These are phyloP conservation scores for Curvularia sp. DNA, from an alignment of 2,329 filamentous ascomycete species.

Conservation along the genomic window DNA sequence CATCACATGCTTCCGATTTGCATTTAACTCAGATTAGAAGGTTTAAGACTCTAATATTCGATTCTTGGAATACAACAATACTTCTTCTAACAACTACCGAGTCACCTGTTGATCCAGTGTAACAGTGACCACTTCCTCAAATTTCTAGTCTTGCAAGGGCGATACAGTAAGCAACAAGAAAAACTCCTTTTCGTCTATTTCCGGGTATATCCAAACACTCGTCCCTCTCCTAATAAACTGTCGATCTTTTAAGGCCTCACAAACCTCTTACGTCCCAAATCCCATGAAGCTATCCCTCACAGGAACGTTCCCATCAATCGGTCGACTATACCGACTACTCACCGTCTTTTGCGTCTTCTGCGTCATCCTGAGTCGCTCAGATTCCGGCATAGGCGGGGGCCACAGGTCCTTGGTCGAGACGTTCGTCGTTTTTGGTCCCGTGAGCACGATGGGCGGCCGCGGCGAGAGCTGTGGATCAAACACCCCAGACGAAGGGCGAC, in stretches of 20 bases:
- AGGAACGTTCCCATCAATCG: constrained; percentile 14
- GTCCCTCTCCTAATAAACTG: not conserved
- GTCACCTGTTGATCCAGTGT: too few relatives aligned
- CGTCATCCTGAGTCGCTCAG: not conserved
- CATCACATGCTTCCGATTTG: too few relatives aligned
- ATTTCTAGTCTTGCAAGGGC: not conserved
- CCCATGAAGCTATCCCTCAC: constrained; percentile 17
- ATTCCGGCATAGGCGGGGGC: constrained; percentile 19
- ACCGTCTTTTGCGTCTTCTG: constrained; percentile 3
- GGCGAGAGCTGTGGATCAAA: constrained; percentile 15
- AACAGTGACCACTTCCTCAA: too few relatives aligned
- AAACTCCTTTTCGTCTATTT: not conserved
- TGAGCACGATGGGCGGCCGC: constrained; percentile 2
- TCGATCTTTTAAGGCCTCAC: not conserved
- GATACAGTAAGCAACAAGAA: not conserved
- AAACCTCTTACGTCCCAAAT: not conserved
- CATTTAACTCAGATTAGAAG: too few relatives aligned
- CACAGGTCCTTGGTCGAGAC: constrained; percentile 23
- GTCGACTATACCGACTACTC: constrained; percentile 11
- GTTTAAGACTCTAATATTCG: too few relatives aligned
- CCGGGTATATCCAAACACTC: not conserved
- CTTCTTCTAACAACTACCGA: too few relatives aligned
- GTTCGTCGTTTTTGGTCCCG: constrained; percentile 18
- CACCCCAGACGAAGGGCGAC: constrained; percentile 23
- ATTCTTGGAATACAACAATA: too few relatives aligned